Base-by-base conservation (phyloP, 495 filamentous ascomycete genomes). In the Polyplosphaeria fusca region DNA sequence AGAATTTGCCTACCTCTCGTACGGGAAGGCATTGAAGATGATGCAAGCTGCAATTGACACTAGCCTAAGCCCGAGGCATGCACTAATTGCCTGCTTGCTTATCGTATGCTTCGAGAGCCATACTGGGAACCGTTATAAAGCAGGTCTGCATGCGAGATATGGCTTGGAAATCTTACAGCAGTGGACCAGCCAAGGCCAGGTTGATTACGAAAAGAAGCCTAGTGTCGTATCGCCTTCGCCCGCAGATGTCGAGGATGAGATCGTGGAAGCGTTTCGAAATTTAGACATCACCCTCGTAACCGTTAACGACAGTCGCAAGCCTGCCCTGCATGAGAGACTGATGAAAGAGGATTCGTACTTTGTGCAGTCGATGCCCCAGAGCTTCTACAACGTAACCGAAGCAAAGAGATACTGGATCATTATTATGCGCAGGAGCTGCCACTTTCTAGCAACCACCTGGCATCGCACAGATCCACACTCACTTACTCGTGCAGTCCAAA, bases 101-200 rank as follows among this genome's bases (percentile, higher is more conserved):
- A 38, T 50, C 11, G 32, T 50, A 12, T 39, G 14, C 27, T 54
- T 54, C 18, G 51, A 54, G 20, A 44, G 51, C 18, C 51, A 54
- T 43, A 54, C n/a, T 19, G 51, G 51, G 4, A 54, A 54, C 25
- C 51, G 51, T 12, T 54, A 54, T 24, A 54, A 53, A 37, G 51
- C 51, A 7, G 7, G 44, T 9, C 19, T 26, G 2, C 39, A 54
- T 24, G 40, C 51, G 18, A 7, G 37, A 54, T 27, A 54, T 23
- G 51, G 51, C 2, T 26, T 54, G 16, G 23, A 45, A 14, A 45
- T 54, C 12, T n/a, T 54, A 3, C 51, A 45, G 16, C 39, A 54
- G 35, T 45, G 25, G 40, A 45, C 13, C 24, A 32, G 13, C 28
- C 35, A 39, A 5, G 12, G 16, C 2, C 28, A 28, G 19, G 11